These are phyloP conservation scores for Lachnellula hyalina DNA, from an alignment of 2,329 filamentous ascomycete genomes.

Conservation along the genomic window DNA sequence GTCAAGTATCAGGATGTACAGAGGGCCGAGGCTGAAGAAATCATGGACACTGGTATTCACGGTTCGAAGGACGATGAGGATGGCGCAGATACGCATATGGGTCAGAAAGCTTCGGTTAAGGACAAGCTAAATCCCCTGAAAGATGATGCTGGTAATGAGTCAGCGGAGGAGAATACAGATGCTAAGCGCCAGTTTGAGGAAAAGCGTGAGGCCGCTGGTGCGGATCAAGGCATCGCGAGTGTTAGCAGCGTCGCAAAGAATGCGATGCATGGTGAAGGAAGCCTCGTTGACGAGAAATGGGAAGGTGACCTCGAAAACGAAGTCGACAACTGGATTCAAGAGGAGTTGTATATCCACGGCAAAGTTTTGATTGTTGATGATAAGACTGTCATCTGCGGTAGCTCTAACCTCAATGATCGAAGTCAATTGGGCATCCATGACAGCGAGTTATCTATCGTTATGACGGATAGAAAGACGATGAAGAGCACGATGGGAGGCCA, in stretches of 20 bases:
- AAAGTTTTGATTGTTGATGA: constrained; percentile 91
- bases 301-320: constrained; percentile 69
- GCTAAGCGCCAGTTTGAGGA: constrained; percentile 50
- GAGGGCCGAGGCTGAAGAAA: constrained; percentile 79
- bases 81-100: constrained; percentile 43
- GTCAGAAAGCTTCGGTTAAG: constrained; percentile 33
- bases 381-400: constrained; percentile 76
- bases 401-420: constrained; percentile 88
- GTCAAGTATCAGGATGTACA: constrained; percentile 83
- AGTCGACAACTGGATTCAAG: constrained; percentile 84
- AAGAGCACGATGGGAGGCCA: constrained; percentile 73
- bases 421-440: constrained; percentile 85
- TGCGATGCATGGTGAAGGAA: constrained; percentile 68
- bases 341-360: constrained; percentile 91
- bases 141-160: constrained; percentile 32
- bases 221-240: constrained; percentile 21
- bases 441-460: constrained; percentile 82
- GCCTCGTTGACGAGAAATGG: constrained; percentile 67
- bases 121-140: constrained; percentile 29
- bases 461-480: constrained; percentile 73
- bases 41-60: constrained; percentile 73
- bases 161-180: constrained; percentile 38
- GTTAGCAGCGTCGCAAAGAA: constrained; percentile 62
- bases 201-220: constrained; percentile 33
- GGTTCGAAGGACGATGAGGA: constrained; percentile 43